Evolutionary conservation across 768 basidiomycete species (phyloP).

Genomic region (Mycena epipterygia): DNA sequence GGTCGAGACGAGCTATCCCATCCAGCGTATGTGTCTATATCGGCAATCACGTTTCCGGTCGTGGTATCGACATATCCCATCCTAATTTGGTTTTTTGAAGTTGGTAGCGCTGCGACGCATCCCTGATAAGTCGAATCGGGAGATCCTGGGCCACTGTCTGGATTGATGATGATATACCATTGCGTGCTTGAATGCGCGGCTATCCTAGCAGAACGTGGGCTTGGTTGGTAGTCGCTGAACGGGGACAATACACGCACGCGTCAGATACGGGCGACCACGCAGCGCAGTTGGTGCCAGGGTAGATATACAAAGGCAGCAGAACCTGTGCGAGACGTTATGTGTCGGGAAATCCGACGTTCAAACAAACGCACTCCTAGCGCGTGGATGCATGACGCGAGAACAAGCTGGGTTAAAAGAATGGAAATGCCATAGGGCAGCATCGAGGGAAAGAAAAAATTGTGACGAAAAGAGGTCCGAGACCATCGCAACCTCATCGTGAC

Average conservation of each 20-base stretch:
- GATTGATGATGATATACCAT: constrained; percentile 30
- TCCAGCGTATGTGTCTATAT: constrained; percentile 30
- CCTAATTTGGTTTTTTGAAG: not conserved
- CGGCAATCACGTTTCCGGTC: not conserved
- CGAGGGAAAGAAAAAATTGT: not conserved
- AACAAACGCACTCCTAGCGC: constrained; percentile 12
- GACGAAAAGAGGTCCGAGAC: too few species aligned
- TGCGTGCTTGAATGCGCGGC: constrained; percentile 4
- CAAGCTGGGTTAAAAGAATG: constrained; percentile 19
- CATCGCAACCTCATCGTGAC: too few species aligned
- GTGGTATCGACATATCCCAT: constrained; percentile 21
- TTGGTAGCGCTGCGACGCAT: not conserved
- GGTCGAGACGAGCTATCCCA: constrained; percentile 25
- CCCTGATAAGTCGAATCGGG: not conserved
- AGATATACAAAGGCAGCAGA: constrained; percentile 24
- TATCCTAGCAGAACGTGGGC: constrained; percentile 7
- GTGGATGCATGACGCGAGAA: constrained; percentile 14
- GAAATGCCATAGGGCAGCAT: not conserved
- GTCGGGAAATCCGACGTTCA: not conserved
- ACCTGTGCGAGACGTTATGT: not conserved
- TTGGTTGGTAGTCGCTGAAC: not conserved
- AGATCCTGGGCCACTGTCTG: constrained; percentile 21
- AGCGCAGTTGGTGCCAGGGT: constrained; percentile 15
- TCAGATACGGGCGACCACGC: constrained; percentile 20
- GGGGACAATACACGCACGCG: constrained; percentile 1